Evolutionary conservation across 2,329 filamentous ascomycete genomes (phyloP), one percentile per base, ranked within the genome.

Genomic region (Epichloe bromicola): DNA sequence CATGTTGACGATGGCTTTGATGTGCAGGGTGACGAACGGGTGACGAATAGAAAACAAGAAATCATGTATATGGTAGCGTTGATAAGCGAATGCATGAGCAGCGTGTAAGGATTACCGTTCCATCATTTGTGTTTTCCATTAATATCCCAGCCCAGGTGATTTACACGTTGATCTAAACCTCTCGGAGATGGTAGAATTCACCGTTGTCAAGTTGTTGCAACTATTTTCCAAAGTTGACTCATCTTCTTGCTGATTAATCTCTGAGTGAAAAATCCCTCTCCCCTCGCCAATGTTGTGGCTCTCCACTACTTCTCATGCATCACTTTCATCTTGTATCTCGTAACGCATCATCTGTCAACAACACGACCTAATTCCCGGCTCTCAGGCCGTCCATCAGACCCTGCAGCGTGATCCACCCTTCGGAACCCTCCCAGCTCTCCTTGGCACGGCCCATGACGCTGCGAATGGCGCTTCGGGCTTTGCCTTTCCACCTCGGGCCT

Each of bases 401-500:
- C 62, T 78, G 69, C 62, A 93, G 64, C 54, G 68, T 74, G 45
- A 72, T 73, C 83, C 82, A 93, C 30, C 79, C 85, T 40, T 75
- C 70, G 33, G 74, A 86, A 11, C 79, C 88, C 67, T 95, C 89
- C 88, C 90, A 96, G 12, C 67, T 76, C 60, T 88, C 85, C 70
- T 80, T 90, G 0, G 79, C 90, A 62, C 86, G 85, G 0, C 88
- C 85, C 74, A 94, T 76, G 6, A 97, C 83, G 48, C 86, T 88
- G 50, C 89, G 75, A 2, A 95, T 75, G 11, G 90, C 90, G 64
- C 81, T 94, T 59, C 88, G 76, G 0, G 88, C 87, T 76, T 95
- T 97, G 56, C 86, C 86, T 65, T 80, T 86, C 93, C 93, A 98
- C 60, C 83, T 83, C 53, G 76, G 78, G 2, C 87, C 88, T 2